phyloP scores from a whole-genome alignment of 331 rosid species.

The Cydonia oblonga region DNA sequence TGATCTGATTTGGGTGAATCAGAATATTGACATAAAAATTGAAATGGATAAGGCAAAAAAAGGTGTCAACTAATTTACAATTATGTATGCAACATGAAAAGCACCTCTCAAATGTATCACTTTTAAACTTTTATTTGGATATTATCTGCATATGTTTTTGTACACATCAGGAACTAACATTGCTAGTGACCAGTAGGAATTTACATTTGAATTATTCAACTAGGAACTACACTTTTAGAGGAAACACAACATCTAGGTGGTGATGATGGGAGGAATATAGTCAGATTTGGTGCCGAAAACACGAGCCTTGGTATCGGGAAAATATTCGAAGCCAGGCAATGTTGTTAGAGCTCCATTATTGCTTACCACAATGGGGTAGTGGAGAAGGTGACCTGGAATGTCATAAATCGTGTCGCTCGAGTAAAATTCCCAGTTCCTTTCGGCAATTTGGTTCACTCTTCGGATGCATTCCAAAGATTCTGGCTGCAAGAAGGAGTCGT shows the following conservation, averaged over 20 bases:
- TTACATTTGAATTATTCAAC: background rate
- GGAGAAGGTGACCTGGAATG: constrained; percentile 39
- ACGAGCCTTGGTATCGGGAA: constrained; percentile 75
- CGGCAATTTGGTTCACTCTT: constrained; percentile 25
- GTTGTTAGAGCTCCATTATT: constrained; percentile 23
- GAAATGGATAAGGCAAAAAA: background rate
- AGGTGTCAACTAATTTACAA: background rate
- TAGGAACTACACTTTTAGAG: background rate
- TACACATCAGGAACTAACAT: background rate
- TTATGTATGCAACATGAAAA: background rate
- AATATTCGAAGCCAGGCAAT: constrained; percentile 31
- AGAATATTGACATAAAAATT: background rate
- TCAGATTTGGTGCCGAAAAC: constrained; percentile 45
- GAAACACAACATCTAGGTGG: constrained; percentile 33
- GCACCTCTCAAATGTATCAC: background rate
- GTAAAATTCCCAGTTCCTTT: constrained; percentile 37
- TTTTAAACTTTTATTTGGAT: background rate
- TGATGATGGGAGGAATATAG: constrained; percentile 56
- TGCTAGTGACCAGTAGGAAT: background rate
- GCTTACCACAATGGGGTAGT: constrained; percentile 51
- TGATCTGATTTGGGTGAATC: too few relatives aligned
- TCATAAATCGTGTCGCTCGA: constrained; percentile 13
- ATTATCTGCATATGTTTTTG: background rate
- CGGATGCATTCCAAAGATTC: constrained; percentile 32
- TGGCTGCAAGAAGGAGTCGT: constrained; percentile 22